phyloP scores from a whole-genome alignment of 2,329 filamentous ascomycete species.

The Sarocladiaceae sp. region DNA sequence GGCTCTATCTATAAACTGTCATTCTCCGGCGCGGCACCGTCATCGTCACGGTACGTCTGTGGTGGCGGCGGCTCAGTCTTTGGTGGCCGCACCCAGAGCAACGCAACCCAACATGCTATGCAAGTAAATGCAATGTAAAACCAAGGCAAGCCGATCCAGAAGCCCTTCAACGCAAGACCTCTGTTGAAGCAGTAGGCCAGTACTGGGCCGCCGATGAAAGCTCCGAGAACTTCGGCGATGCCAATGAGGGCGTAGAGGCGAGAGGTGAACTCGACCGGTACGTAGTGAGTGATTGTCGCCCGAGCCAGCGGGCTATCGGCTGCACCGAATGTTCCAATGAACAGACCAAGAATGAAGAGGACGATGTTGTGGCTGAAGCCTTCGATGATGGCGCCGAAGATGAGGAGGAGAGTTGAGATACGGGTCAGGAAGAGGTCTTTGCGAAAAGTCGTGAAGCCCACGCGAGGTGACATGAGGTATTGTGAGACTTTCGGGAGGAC shows the following conservation, averaged over 20 bases:
- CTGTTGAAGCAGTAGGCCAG: constrained; percentile 33
- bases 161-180: constrained; percentile 29
- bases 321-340: constrained; percentile 32
- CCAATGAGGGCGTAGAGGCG: constrained; percentile 36
- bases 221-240: constrained; percentile 34
- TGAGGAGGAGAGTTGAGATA: constrained; percentile 27
- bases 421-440: constrained; percentile 34
- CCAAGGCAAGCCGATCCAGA: constrained; percentile 35
- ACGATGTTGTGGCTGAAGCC: constrained; percentile 26
- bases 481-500: constrained; percentile 30
- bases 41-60: background rate
- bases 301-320: constrained; percentile 33
- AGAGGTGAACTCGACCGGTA: constrained; percentile 32
- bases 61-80: constrained; percentile 13
- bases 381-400: constrained; percentile 28
- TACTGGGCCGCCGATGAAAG: constrained; percentile 35
- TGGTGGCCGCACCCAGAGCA: constrained; percentile 29
- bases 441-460: constrained; percentile 27
- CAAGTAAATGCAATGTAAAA: constrained; percentile 31
- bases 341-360: constrained; percentile 32
- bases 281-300: constrained; percentile 36
- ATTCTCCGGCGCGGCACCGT: background rate
- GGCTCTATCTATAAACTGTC: background rate
- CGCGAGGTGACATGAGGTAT: constrained; percentile 26
- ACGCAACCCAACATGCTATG: constrained; percentile 21